Evolutionary conservation across 2,329 filamentous ascomycete genomes (phyloP).

Genomic region (Neofusicoccum sp.): DNA sequence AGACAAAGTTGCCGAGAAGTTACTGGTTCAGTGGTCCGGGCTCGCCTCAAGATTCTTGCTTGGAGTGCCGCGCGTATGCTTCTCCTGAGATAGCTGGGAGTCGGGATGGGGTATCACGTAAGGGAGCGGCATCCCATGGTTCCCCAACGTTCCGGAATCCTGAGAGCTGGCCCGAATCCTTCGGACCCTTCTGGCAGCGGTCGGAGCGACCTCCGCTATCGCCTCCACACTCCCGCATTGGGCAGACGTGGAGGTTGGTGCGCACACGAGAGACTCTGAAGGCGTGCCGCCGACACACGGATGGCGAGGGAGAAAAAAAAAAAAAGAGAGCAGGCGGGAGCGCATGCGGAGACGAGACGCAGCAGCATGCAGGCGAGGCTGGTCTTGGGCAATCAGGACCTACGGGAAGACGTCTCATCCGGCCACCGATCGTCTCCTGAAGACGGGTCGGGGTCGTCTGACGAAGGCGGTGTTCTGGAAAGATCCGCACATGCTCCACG

Average conservation of each 20-base stretch:
- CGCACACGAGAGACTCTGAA: background rate
- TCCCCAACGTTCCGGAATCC: background rate
- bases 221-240: background rate
- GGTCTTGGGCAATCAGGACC: slow-evolving; percentile 1
- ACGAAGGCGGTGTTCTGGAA: background rate
- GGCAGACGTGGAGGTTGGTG: background rate
- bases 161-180: slow-evolving; percentile 5
- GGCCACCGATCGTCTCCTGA: background rate
- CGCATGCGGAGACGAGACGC: slow-evolving; percentile 4
- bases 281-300: background rate
- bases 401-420: slow-evolving; percentile 8
- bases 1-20: no score
- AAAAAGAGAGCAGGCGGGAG: background rate
- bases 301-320: background rate
- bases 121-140: slow-evolving; percentile 3
- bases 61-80: background rate
- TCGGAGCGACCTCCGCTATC: background rate
- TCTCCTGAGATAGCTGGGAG: background rate
- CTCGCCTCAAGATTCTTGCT: no score
- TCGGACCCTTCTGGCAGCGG: background rate
- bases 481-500: background rate
- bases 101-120: slow-evolving; percentile 2
- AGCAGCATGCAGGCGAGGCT: background rate
- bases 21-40: background rate
- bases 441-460: no score